phyloP scores from a whole-genome alignment of 2,329 filamentous ascomycete species.

The Cladobotryum mycophilum region DNA sequence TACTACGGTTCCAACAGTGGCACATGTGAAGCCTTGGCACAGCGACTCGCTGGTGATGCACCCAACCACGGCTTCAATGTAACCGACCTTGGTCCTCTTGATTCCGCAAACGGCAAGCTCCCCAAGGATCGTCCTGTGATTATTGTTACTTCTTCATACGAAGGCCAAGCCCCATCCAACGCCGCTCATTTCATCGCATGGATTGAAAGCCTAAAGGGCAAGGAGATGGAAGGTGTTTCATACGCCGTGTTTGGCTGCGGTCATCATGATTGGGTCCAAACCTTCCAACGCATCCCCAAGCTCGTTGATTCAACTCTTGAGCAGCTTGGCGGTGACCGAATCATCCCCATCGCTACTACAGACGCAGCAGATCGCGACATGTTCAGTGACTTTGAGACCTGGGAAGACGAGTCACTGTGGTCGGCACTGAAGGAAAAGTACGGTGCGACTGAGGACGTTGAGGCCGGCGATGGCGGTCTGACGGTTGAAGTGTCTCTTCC shows the following conservation, averaged over 20 bases:
- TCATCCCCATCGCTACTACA: conserved; percentile 45
- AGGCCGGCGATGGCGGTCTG: conserved; percentile 19
- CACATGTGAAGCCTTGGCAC: conserved; percentile 65
- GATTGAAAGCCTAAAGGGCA: conserved; percentile 48
- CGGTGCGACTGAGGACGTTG: conserved; percentile 24
- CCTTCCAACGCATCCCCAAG: conserved; percentile 62
- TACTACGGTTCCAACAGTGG: conserved; percentile 70
- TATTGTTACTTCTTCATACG: conserved; percentile 65
- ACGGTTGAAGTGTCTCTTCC: conserved; percentile 46
- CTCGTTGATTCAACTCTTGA: conserved; percentile 50
- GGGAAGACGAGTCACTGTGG: conserved; percentile 54
- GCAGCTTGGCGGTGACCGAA: conserved; percentile 26
- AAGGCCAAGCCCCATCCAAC: conserved; percentile 69
- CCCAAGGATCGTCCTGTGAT: conserved; percentile 56
- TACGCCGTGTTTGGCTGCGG: conserved; percentile 70
- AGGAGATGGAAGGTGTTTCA: conserved; percentile 48
- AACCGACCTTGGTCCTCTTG: conserved; percentile 47
- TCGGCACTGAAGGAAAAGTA: conserved; percentile 43
- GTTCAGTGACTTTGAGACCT: conserved; percentile 60
- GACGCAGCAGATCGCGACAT: conserved; percentile 60
- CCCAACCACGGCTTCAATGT: conserved; percentile 53
- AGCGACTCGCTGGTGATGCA: conserved; percentile 55
- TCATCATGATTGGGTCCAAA: conserved; percentile 49
- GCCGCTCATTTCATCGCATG: conserved; percentile 62
- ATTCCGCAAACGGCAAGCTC: conserved; percentile 55